Conservation (phyloP, 805 yeast genomes). For the Kazachstania bromeliacearum region DNA sequence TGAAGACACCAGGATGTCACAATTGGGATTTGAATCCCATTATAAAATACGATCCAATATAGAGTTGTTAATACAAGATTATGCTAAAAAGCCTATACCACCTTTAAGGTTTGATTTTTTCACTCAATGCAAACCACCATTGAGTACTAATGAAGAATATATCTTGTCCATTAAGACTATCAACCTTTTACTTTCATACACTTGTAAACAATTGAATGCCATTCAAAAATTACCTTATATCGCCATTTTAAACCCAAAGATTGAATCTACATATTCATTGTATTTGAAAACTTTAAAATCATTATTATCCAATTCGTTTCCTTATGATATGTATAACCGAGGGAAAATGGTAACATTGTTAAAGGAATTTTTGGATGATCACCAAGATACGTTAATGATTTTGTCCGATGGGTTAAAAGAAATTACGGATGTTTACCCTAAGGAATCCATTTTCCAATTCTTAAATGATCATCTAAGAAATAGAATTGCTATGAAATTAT, state of each 20-base stretch:
- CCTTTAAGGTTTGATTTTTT: slow-evolving; percentile 44
- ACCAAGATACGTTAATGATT: slow-evolving; percentile 74
- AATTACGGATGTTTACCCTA: slow-evolving; percentile 31
- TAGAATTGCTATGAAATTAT: slow-evolving; percentile 75
- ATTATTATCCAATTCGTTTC: slow-evolving; percentile 35
- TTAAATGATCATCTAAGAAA: slow-evolving; percentile 72
- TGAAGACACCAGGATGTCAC: too few species aligned
- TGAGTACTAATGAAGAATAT: slow-evolving; percentile 25
- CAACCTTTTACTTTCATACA: slow-evolving; percentile 45
- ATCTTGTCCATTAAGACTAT: slow-evolving; percentile 47
- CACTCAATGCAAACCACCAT: slow-evolving; percentile 32
- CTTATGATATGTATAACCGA: slow-evolving; percentile 46
- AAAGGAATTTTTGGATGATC: slow-evolving; percentile 55
- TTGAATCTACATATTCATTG: slow-evolving; percentile 63
- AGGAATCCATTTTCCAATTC: slow-evolving; percentile 47
- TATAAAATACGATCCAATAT: slow-evolving; percentile 49
- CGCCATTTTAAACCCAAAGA: slow-evolving; percentile 77
- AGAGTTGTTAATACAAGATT: slow-evolving; percentile 49
- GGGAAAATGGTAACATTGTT: slow-evolving; percentile 43
- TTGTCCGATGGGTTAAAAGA: slow-evolving; percentile 78
- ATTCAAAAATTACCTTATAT: slow-evolving; percentile 74
- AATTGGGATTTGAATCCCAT: slow-evolving; percentile 37
- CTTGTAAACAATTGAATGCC: slow-evolving; percentile 62
- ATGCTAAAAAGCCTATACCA: slow-evolving; percentile 44
- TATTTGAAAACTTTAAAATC: slow-evolving; percentile 62